Percentiles rank a stretch among this genome's conserved stretches.
These are phyloP conservation scores for Botrytis pseudocinerea DNA, from an alignment of 2,329 filamentous ascomycete species.

Conservation along the genomic window DNA sequence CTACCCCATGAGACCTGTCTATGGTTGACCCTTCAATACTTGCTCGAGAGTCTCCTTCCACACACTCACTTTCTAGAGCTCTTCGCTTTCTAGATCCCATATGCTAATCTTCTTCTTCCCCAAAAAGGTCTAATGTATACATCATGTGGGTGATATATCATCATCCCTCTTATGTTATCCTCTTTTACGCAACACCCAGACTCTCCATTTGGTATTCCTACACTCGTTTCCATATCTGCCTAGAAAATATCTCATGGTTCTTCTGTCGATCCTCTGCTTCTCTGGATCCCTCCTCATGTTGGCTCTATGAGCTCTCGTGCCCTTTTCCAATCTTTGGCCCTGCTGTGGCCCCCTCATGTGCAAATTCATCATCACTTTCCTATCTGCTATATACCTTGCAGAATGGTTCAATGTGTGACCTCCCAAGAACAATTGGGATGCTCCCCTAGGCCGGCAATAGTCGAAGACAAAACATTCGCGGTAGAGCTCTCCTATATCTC, in stretches of 20 bases:
- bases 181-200: not conserved
- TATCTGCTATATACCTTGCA: not conserved
- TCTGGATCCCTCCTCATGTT: not conserved
- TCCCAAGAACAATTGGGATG: not conserved
- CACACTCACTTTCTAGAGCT: not conserved
- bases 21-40: not conserved
- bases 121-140: not conserved
- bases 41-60: not conserved
- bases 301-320: not conserved
- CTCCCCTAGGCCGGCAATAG: not conserved
- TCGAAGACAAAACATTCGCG: not conserved
- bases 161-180: not conserved
- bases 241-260: not conserved
- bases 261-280: not conserved
- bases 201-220: not conserved
- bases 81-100: not conserved
- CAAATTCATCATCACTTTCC: not conserved
- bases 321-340: not conserved
- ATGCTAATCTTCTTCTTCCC: not conserved
- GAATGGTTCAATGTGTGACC: not conserved
- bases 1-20: no score
- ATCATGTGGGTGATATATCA: not conserved
- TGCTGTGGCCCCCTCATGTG: not conserved
- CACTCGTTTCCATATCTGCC: not conserved
- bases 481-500: not conserved